Evolutionary conservation across 2,329 filamentous ascomycete species (phyloP), one percentile per base, ranked within the genome.

Genomic region (Stachybotrys echinatus): DNA sequence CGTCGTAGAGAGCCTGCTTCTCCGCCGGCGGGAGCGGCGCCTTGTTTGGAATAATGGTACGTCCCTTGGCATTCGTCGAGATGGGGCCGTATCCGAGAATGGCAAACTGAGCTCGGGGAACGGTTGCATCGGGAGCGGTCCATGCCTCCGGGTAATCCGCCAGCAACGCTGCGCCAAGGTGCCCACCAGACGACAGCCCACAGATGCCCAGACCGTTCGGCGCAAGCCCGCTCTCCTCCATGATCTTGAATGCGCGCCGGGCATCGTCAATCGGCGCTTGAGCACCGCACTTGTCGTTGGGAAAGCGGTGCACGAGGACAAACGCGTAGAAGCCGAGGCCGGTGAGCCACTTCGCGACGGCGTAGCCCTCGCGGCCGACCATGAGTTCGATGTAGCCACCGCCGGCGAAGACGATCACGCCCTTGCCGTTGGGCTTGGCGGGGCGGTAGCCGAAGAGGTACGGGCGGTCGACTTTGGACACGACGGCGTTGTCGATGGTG

Each of bases 281-380:
- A 0, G 54, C 42, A 1, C 54, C 47, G 2, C 50, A 49, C 3
- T 56, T 37, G 5, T 48, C 50, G 2, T 42, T 55, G 0, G 58
- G 58, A 27, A 60, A 60, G 1, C 58, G 56, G n/a, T 60, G 58
- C 0, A 60, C 55, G 0, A 60, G 50, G 5, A 60, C 58, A n/a
- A 60, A 60, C 0, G 58, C 56, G 37, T 59, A 54, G 44, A 60
- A 60, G 0, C 58, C 58, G n/a, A 58, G 52, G 8, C 40, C 51
- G 39, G 45, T 59, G 1, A 60, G 45, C 58, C 58, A 60, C 23
- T 50, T 57, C 22, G 58, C 58, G 4, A 60, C 40, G 5, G 49
- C 42, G 23, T 58, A 17, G 2, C 58, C 58, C 44, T 60, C 58
- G 3, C 55, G 54, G 1, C 56, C 56, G 7, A 59, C 53, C 55